Percentiles rank a stretch among this genome's conserved stretches.
phyloP scores from a whole-genome alignment of 1,284 basidiomycete species.

The Somion occarium region DNA sequence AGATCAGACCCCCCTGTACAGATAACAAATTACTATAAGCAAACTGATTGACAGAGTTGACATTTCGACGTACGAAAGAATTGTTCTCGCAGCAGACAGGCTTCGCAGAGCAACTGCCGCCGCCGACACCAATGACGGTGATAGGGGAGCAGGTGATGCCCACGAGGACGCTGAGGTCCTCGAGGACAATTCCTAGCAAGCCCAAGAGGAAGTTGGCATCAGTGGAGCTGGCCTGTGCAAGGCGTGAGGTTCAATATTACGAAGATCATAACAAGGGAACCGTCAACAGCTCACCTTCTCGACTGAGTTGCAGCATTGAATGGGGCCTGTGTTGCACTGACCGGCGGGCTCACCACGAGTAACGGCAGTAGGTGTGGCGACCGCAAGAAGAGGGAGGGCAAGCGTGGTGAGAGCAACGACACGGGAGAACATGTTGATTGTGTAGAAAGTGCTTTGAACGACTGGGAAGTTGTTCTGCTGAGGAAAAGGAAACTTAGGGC shows the following conservation, averaged over 20 bases:
- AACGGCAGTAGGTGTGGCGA: conserved; percentile 21
- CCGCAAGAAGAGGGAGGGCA: conserved; percentile 23
- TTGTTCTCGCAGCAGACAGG: conserved; percentile 37
- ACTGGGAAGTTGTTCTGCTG: neutral
- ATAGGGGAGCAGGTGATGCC: conserved; percentile 19
- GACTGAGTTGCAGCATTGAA: conserved; percentile 28
- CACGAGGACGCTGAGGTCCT: conserved; percentile 8
- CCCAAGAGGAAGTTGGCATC: conserved; percentile 7
- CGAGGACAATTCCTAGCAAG: neutral
- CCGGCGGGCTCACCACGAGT: conserved; percentile 11
- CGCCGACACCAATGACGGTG: conserved; percentile 17
- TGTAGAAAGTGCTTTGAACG: neutral
- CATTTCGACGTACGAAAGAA: conserved; percentile 29
- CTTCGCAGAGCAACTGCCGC: conserved; percentile 24
- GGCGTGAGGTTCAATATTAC: neutral
- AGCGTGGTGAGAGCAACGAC: conserved; percentile 4
- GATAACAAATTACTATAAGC: neutral
- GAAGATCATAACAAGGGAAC: neutral
- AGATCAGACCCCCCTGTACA: conserved; percentile 13
- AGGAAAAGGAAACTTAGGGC: neutral
- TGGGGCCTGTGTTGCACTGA: conserved; percentile 21
- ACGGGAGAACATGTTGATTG: conserved; percentile 17
- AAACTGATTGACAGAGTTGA: no score
- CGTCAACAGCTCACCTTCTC: conserved; percentile 11
- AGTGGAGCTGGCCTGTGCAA: conserved; percentile 14